phyloP scores from a whole-genome alignment of 371 early-diverging fungal genomes.

The Rhizopus arrhizus region DNA sequence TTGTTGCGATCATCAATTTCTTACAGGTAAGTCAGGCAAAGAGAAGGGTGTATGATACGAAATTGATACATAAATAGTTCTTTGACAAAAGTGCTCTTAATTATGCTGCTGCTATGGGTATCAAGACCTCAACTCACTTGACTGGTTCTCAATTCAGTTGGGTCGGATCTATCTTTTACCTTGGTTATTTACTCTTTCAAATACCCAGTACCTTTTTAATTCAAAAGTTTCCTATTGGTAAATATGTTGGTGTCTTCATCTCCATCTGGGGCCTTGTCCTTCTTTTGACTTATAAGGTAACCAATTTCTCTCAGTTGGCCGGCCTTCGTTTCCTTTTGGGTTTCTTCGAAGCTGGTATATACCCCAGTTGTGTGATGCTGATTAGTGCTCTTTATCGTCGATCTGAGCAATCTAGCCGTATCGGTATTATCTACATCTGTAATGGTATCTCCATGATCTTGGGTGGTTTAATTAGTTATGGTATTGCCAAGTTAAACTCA shows the following conservation, averaged over 20 bases:
- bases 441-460: conserved; percentile 46
- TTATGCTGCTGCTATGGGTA: conserved; percentile 38
- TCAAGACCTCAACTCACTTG: conserved; percentile 31
- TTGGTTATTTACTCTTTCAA: conserved; percentile 24
- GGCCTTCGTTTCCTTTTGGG: conserved; percentile 29
- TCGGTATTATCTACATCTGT: conserved; percentile 18
- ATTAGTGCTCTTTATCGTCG: conserved; percentile 26
- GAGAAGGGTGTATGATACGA: no score
- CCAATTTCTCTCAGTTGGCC: conserved; percentile 23
- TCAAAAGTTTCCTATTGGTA: conserved; percentile 23
- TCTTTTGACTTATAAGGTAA: conserved; percentile 9
- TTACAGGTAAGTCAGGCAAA: conserved; percentile 19
- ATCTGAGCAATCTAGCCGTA: conserved; percentile 22
- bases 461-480: conserved; percentile 59
- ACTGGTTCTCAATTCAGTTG: conserved; percentile 34
- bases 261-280: conserved; percentile 21
- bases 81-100: conserved; percentile 48
- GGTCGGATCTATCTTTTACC: conserved; percentile 30
- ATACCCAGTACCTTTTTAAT: conserved; percentile 21
- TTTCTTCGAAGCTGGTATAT: conserved; percentile 27
- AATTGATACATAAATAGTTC: conserved; percentile 22
- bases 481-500: conserved; percentile 45
- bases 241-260: conserved; percentile 23
- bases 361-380: conserved; percentile 15
- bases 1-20: conserved; percentile 23